Conservation (phyloP, 108 stramenopile genomes). For the Cyclostephanos tholiformis region DNA sequence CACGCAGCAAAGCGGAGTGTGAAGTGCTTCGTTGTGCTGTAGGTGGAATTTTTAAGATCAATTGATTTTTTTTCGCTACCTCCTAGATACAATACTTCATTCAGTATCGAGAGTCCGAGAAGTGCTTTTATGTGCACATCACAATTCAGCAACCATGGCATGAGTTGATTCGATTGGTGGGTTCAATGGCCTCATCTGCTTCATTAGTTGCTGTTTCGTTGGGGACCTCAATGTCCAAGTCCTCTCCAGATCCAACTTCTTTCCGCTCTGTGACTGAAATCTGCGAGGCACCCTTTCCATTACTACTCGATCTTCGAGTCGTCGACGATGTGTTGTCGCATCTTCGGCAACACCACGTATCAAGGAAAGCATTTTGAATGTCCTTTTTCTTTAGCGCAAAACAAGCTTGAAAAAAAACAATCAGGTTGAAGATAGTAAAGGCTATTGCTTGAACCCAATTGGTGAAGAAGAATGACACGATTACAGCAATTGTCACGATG, state of each 20-base stretch:
- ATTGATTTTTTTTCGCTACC: too few species aligned
- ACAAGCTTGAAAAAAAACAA: slow-evolving; percentile 32
- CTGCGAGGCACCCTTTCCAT: not conserved
- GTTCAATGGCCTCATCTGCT: not conserved
- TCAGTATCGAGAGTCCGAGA: too few species aligned
- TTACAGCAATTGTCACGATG: slow-evolving; percentile 24
- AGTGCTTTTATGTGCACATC: too few species aligned
- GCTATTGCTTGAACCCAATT: slow-evolving; percentile 45
- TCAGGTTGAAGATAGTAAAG: slow-evolving; percentile 32
- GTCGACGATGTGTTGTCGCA: not conserved
- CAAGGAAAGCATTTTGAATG: slow-evolving; percentile 23
- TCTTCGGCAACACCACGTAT: slow-evolving; percentile 28
- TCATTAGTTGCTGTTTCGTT: not conserved
- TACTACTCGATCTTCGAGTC: not conserved
- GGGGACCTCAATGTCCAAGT: not conserved
- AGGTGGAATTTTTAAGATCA: too few species aligned
- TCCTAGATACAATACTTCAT: too few species aligned
- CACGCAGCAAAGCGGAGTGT: too few species aligned
- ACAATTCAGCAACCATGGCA: too few species aligned
- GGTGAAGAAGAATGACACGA: slow-evolving; percentile 33
- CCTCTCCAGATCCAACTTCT: not conserved
- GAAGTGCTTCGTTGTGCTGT: too few species aligned
- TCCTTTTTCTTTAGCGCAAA: slow-evolving; percentile 40
- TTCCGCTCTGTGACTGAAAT: not conserved
- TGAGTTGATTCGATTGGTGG: not conserved